Evolutionary conservation across 2,329 filamentous ascomycete genomes (phyloP).

Genomic region (Fusarium pseudonygamai): DNA sequence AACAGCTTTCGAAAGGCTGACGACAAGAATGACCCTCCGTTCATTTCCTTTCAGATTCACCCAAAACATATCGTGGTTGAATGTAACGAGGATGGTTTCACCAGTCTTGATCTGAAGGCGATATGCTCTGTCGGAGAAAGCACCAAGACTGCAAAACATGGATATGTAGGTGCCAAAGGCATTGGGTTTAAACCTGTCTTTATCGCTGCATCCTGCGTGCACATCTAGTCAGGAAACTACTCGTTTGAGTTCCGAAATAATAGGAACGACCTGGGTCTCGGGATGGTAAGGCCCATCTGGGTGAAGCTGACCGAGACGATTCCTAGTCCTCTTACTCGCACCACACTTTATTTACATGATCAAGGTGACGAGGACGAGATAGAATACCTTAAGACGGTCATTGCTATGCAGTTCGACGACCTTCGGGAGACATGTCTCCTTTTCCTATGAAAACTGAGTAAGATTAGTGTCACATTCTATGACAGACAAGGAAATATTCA

Average conservation of each 20-base stretch:
- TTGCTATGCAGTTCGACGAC: constrained; percentile 13
- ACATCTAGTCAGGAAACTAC: constrained; percentile 30
- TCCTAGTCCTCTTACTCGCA: constrained; percentile 13
- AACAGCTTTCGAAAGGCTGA: constrained; percentile 4
- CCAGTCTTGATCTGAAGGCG: constrained; percentile 2
- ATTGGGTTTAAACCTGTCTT: constrained; percentile 35
- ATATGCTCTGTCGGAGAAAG: constrained; percentile 30
- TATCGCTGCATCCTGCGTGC: constrained; percentile 17
- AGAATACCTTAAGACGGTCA: not conserved
- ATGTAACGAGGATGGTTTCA: constrained; percentile 33
- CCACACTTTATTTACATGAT: constrained; percentile 19
- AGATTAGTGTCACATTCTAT: constrained; percentile 14
- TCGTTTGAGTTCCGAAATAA: constrained; percentile 29
- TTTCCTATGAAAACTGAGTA: constrained; percentile 18
- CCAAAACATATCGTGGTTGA: constrained; percentile 26
- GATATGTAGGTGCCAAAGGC: constrained; percentile 29
- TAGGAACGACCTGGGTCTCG: constrained; percentile 8
- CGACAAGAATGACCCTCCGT: not conserved
- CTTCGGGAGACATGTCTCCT: constrained; percentile 13
- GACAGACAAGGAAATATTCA: not conserved
- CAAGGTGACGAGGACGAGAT: constrained; percentile 3
- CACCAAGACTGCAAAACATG: constrained; percentile 21
- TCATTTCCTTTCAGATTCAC: constrained; percentile 26
- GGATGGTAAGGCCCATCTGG: constrained; percentile 30
- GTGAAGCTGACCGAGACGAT: not conserved